These are phyloP conservation scores for Rhytidhysteron rufulum DNA, from an alignment of 2,329 filamentous ascomycete species.

Conservation along the genomic window DNA sequence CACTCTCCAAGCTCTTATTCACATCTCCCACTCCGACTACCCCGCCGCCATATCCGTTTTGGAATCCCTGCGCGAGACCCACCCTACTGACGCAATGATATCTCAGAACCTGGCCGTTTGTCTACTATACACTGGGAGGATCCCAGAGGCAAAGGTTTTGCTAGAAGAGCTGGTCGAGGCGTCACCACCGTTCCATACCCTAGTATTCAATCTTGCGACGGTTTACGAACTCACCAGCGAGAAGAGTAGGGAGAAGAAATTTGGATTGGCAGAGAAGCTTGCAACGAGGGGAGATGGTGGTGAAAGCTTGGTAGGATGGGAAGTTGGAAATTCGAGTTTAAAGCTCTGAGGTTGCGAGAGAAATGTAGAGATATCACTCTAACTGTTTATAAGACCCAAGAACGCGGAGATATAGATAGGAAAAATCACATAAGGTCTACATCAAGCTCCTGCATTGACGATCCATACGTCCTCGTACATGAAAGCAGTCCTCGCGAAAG, in stretches of 20 bases:
- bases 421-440: no score
- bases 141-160: constrained; percentile 59
- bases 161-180: constrained; percentile 63
- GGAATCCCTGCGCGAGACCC: constrained; percentile 48
- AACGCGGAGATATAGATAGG: no score
- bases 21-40: constrained; percentile 76
- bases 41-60: constrained; percentile 60
- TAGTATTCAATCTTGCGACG: constrained; percentile 86
- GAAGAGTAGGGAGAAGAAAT: constrained; percentile 65
- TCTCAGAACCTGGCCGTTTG: constrained; percentile 81
- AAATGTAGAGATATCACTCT: background rate
- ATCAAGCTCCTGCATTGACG: no score
- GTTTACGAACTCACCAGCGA: constrained; percentile 92
- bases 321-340: constrained; percentile 69
- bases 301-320: constrained; percentile 59
- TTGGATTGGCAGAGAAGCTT: constrained; percentile 65
- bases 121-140: constrained; percentile 73
- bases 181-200: constrained; percentile 62
- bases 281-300: constrained; percentile 51
- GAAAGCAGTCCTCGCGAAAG: no score
- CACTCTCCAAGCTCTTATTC: constrained; percentile 64
- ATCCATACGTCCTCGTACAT: no score
- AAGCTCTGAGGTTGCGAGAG: constrained; percentile 57
- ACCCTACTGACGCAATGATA: constrained; percentile 62
- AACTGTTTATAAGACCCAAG: no score